These are phyloP conservation scores for Plasmodium gonderi DNA, from an alignment of 169 alveolate genomes.

Conservation along the genomic window DNA sequence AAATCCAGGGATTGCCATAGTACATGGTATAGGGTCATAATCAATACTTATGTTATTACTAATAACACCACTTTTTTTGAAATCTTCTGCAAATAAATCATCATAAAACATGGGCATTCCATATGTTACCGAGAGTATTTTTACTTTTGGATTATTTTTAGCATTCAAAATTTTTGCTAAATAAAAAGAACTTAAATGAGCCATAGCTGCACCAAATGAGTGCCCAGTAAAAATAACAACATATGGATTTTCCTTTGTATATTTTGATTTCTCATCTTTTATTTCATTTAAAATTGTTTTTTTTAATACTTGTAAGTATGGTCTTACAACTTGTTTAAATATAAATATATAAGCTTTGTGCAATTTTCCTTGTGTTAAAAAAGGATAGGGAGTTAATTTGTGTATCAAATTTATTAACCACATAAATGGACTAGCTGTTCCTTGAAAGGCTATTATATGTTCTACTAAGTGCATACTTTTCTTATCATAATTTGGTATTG, in stretches of 20 bases:
- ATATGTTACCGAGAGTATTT: slow-evolving; percentile 21
- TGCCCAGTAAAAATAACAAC: slow-evolving; percentile 60
- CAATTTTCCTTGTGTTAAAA: slow-evolving; percentile 53
- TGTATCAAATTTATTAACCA: slow-evolving; percentile 52
- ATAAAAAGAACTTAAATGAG: slow-evolving; percentile 58
- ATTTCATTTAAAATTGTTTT: slow-evolving; percentile 40
- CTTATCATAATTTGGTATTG: slow-evolving; percentile 66
- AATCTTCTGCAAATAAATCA: slow-evolving; percentile 30
- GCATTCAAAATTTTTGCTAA: slow-evolving; percentile 33
- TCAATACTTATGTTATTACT: slow-evolving; percentile 28
- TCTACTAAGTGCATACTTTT: slow-evolving; percentile 15
- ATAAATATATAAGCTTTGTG: slow-evolving; percentile 60
- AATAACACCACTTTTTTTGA: slow-evolving; percentile 52
- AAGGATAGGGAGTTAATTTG: slow-evolving; percentile 47
- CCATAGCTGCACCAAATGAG: slow-evolving; percentile 73
- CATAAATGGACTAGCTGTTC: slow-evolving; percentile 41
- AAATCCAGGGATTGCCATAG: slow-evolving; percentile 34
- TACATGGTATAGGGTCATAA: slow-evolving; percentile 42
- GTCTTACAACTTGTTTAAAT: slow-evolving; percentile 34
- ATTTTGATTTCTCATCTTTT: slow-evolving; percentile 34
- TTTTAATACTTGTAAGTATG: slow-evolving; percentile 50
- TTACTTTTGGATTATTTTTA: slow-evolving; percentile 6
- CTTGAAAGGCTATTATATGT: slow-evolving; percentile 65
- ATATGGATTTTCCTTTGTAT: slow-evolving; percentile 59
- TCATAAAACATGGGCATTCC: slow-evolving; percentile 65